These are phyloP conservation scores for Picocystis sp. DNA, from an alignment of 163 green algal genomes.

Conservation along the genomic window DNA sequence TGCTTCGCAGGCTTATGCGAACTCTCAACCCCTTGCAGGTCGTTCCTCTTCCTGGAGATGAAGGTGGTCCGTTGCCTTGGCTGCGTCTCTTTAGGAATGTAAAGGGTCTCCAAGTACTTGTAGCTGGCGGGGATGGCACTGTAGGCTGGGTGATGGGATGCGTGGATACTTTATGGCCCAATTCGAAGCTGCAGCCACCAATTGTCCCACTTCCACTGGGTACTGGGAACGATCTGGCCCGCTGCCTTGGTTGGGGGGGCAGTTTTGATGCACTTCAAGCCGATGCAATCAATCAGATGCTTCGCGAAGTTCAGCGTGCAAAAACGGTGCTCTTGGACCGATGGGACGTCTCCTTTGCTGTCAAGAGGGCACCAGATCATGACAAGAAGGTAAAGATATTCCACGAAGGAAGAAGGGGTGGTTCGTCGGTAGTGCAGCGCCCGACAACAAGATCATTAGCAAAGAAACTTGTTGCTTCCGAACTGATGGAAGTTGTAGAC, in stretches of 20 bases:
- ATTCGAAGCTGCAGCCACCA: conserved; percentile 21
- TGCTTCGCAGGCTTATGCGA: no score
- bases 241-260: conserved; percentile 47
- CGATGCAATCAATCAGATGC: conserved; percentile 15
- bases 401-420: no score
- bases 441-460: no score
- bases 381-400: no score
- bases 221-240: conserved; percentile 61
- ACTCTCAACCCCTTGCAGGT: no score
- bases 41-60: no score
- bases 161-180: conserved; percentile 9
- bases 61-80: no score
- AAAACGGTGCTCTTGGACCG: conserved; percentile 36
- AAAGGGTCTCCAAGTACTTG: conserved; percentile 24
- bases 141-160: conserved; percentile 36
- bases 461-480: neutral
- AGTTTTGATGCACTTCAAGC: conserved; percentile 15
- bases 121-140: conserved; percentile 47
- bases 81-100: no score
- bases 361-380: no score
- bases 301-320: conserved; percentile 35
- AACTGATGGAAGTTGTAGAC: neutral
- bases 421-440: neutral
- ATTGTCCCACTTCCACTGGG: conserved; percentile 42
- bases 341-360: conserved; percentile 24